These are phyloP conservation scores for Podospora tetraspora DNA, from an alignment of 495 filamentous ascomycete genomes.

Conservation along the genomic window DNA sequence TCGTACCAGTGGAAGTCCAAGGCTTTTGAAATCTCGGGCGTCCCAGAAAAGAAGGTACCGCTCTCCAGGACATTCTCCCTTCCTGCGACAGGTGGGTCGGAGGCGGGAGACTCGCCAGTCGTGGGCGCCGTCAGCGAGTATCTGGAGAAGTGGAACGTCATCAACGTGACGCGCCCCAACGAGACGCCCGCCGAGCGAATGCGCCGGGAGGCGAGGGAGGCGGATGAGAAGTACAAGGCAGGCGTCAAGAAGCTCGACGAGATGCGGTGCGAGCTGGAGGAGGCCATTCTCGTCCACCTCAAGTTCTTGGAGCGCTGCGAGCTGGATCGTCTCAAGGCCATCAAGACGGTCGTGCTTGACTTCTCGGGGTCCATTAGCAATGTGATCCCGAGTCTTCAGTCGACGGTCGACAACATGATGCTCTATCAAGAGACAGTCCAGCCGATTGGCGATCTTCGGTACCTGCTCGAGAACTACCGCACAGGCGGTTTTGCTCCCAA, in stretches of 20 bases:
- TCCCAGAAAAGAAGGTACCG: conserved; percentile 78
- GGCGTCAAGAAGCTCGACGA: conserved; percentile 78
- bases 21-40: conserved; percentile 78
- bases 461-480: conserved; percentile 95
- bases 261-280: conserved; percentile 88
- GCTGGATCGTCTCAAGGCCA: conserved; percentile 89
- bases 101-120: conserved; percentile 62
- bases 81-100: conserved; percentile 44
- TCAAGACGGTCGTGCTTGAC: conserved; percentile 95
- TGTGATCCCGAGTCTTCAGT: conserved; percentile 92
- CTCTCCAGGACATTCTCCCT: conserved; percentile 66
- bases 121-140: conserved; percentile 80
- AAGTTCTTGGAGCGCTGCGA: conserved; percentile 98
- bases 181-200: conserved; percentile 85
- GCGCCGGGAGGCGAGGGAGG: conserved; percentile 80
- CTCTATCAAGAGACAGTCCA: conserved; percentile 98
- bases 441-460: conserved; percentile 83
- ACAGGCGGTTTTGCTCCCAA: conserved; percentile 87
- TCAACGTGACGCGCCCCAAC: conserved; percentile 77
- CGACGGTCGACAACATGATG: conserved; percentile 96
- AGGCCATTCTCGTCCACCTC: conserved; percentile 85
- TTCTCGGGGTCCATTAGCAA: conserved; percentile 98
- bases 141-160: conserved; percentile 81
- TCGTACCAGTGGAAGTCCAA: conserved; percentile 95
- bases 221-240: conserved; percentile 90